These are phyloP conservation scores for Punctularia strigosozonata DNA, from an alignment of 768 basidiomycete genomes.

Conservation along the genomic window DNA sequence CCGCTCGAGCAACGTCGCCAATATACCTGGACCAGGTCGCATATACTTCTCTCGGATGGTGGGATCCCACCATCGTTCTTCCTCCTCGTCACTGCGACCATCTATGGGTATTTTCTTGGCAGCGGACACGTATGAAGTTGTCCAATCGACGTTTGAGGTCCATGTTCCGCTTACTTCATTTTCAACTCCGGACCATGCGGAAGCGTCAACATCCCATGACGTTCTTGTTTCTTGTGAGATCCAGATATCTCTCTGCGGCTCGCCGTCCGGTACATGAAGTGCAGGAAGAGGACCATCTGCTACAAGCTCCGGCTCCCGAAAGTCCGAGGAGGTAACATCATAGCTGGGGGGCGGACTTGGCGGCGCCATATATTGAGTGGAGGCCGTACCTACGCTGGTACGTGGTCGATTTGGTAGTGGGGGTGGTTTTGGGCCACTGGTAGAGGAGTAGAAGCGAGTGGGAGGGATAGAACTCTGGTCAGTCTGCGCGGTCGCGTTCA, in stretches of 20 bases:
- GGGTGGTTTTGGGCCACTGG: conserved; percentile 16
- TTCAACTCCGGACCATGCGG: conserved; percentile 18
- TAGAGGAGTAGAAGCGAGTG: conserved; percentile 17
- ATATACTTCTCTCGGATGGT: conserved; percentile 27
- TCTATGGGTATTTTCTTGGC: conserved; percentile 34
- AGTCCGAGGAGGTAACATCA: conserved; percentile 14
- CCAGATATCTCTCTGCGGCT: conserved; percentile 4
- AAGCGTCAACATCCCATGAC: conserved; percentile 5
- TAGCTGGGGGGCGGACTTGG: conserved; percentile 15
- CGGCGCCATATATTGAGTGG: conserved; percentile 22
- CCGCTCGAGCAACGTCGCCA: conserved; percentile 58
- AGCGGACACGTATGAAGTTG: conserved; percentile 6
- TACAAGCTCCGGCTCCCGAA: conserved; percentile 19
- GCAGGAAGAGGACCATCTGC: conserved; percentile 8
- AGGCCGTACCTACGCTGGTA: conserved; percentile 21
- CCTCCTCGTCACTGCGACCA: conserved; percentile 49
- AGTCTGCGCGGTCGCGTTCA: background rate
- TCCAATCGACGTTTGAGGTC: conserved; percentile 1
- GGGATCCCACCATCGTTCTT: conserved; percentile 59
- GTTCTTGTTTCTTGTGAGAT: conserved; percentile 5
- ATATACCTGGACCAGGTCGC: conserved; percentile 61
- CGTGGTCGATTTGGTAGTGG: conserved; percentile 22
- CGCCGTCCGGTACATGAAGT: conserved; percentile 4
- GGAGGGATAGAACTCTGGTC: conserved; percentile 12
- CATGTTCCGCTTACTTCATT: conserved; percentile 8